Conservation (phyloP, 345 rosid species). For the Arabidopsis thaliana region DNA sequence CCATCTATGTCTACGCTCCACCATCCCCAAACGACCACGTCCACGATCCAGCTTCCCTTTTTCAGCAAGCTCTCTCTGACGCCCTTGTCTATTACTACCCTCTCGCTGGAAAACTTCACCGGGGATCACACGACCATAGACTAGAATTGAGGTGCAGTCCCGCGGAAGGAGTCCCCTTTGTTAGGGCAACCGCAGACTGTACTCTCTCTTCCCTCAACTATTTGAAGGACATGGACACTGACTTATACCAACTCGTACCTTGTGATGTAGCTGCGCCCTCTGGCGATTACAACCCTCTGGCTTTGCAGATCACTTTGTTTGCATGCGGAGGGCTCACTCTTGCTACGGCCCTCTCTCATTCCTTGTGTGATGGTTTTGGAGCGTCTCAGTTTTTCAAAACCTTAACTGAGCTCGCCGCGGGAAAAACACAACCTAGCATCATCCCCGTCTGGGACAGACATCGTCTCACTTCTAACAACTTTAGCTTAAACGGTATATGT, state of each 20-base stretch:
- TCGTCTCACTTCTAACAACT: constrained; percentile 37
- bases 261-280: constrained; percentile 27
- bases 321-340: constrained; percentile 64
- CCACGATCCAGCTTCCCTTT: constrained; percentile 46
- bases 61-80: constrained; percentile 59
- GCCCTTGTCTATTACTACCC: constrained; percentile 62
- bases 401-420: constrained; percentile 52
- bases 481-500: constrained; percentile 20
- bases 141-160: constrained; percentile 50
- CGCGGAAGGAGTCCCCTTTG: constrained; percentile 57
- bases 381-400: constrained; percentile 60
- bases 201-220: constrained; percentile 52
- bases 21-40: not conserved
- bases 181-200: constrained; percentile 49
- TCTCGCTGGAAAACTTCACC: constrained; percentile 63
- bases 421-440: constrained; percentile 48
- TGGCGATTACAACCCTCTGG: constrained; percentile 33
- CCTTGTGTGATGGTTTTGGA: constrained; percentile 65
- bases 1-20: constrained; percentile 51
- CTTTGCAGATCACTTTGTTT: constrained; percentile 59
- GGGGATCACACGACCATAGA: constrained; percentile 48
- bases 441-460: constrained; percentile 66
- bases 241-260: constrained; percentile 44
- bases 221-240: constrained; percentile 52
- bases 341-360: constrained; percentile 64